Evolutionary conservation across 768 basidiomycete species (phyloP), one percentile per base, ranked within the genome.

Genomic region (Tulasnella sp.): DNA sequence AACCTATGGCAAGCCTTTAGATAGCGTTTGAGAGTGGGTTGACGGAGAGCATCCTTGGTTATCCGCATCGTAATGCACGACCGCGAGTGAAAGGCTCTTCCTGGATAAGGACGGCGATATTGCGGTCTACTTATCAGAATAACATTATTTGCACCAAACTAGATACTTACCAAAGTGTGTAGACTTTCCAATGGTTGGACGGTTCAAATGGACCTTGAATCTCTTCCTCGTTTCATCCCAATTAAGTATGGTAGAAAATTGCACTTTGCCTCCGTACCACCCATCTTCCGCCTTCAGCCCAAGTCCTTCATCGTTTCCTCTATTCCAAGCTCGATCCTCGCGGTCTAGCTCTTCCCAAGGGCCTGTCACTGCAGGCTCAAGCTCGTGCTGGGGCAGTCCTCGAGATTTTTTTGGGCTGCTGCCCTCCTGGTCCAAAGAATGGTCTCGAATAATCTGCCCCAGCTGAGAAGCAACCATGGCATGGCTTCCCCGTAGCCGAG

Each of bases 241-340:
- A 26, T 42, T 26, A 20, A 74, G 73, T 0, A 10, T 32, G 9
- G 26, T 20, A 2, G 40, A 35, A n/a, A 44, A 74, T 10, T 51
- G 73, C 23, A 74, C 51, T 29, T 74, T 74, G 16, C 73, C 73
- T 5, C 73, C 73, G 44, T 46, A 74, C 73, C 73, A 74, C 18
- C 73, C 73, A 32, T 74, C 44, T 18, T 44, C 29, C n/a, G 23
- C 26, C 16, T 32, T 74, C 40, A 74, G 23, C 9, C 73, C 73
- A 10, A 74, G 18, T 7, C 73, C 73, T 26, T 74, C 73, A 15
- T 74, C 73, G 11, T 11, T 51, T 48, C 73, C 73, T 46, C 23
- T n/a, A 7, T 40, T n/a, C 73, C 73, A 74, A 18, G 73, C 73
- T 35, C 26, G 6, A 6, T 74, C 73, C 26, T 74, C 73, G 9